A percentile compares a stretch with the other conserved stretches of the same genome.
These are phyloP conservation scores for Serendipita sp. DNA, from an alignment of 768 basidiomycete species.

Conservation along the genomic window DNA sequence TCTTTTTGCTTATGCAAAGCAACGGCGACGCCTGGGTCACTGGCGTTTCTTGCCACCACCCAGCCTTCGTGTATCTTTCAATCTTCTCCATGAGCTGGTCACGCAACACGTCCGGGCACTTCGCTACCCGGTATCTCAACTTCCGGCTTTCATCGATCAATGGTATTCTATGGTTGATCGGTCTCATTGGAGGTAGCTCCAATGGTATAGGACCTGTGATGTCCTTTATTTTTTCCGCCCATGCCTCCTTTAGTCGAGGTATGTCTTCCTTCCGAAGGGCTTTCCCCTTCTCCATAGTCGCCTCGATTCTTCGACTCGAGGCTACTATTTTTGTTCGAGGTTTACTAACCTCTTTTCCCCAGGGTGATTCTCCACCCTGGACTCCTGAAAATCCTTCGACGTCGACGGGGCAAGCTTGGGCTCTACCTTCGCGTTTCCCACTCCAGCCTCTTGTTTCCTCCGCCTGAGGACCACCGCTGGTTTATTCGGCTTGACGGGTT, in stretches of 20 bases:
- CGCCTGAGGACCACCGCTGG: not conserved
- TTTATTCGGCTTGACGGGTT: not conserved
- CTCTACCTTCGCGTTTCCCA: no score
- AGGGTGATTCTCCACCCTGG: not conserved
- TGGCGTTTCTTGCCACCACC: constrained; percentile 6
- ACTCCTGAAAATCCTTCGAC: no score
- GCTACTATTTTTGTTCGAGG: no score
- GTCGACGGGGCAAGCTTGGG: no score
- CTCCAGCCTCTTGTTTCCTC: not conserved
- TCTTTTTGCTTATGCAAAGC: constrained; percentile 7
- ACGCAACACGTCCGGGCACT: constrained; percentile 7
- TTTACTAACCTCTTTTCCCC: not conserved
- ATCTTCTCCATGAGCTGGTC: constrained; percentile 6
- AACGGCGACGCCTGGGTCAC: constrained; percentile 8
- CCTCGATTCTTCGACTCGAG: no score
- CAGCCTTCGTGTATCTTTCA: constrained; percentile 8
- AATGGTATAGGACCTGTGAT: constrained; percentile 6
- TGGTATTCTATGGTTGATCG: constrained; percentile 11
- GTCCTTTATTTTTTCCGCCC: no score
- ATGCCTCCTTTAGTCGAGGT: not conserved
- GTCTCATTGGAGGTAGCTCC: constrained; percentile 17
- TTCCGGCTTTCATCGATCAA: constrained; percentile 9
- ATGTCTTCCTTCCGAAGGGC: not conserved
- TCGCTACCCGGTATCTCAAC: constrained; percentile 7
- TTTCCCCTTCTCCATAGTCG: no score